These are phyloP conservation scores for Rhizopogon vesiculosus DNA, from an alignment of 768 basidiomycete genomes.

Conservation along the genomic window DNA sequence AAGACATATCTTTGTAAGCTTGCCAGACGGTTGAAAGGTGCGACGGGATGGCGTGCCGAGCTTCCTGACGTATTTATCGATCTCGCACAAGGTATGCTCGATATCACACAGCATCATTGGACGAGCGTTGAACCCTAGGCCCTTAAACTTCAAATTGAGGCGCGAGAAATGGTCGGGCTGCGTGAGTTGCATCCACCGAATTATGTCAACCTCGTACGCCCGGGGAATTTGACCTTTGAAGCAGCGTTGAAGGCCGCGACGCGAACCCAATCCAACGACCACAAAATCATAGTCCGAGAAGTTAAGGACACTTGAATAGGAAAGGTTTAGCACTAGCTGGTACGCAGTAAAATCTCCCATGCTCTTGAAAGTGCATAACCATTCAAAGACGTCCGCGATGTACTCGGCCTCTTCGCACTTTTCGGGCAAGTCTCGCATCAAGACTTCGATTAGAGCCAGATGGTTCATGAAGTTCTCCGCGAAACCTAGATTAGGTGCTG, in stretches of 20 bases:
- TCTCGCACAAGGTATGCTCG: slow-evolving; percentile 76
- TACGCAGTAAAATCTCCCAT: slow-evolving; percentile 74
- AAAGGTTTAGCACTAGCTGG: slow-evolving; percentile 59
- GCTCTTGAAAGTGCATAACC: slow-evolving; percentile 54
- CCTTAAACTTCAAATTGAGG: slow-evolving; percentile 48
- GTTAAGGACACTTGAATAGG: slow-evolving; percentile 52
- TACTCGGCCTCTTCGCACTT: slow-evolving; percentile 47
- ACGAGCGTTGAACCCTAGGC: slow-evolving; percentile 42
- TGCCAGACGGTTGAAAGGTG: slow-evolving; percentile 29
- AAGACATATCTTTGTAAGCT: slow-evolving; percentile 25
- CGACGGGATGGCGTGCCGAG: slow-evolving; percentile 34
- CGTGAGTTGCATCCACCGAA: slow-evolving; percentile 57
- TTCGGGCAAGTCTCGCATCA: slow-evolving; percentile 55
- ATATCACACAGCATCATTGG: slow-evolving; percentile 66
- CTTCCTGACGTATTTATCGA: slow-evolving; percentile 68
- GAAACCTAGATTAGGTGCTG: slow-evolving; percentile 53
- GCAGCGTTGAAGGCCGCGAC: slow-evolving; percentile 63
- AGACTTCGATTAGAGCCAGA: slow-evolving; percentile 50
- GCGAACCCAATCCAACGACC: slow-evolving; percentile 61
- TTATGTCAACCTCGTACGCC: slow-evolving; percentile 50
- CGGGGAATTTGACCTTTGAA: slow-evolving; percentile 43
- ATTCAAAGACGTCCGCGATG: slow-evolving; percentile 61
- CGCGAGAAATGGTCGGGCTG: slow-evolving; percentile 61
- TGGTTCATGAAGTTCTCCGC: slow-evolving; percentile 52
- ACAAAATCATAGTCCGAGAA: slow-evolving; percentile 70